Percentiles rank a stretch among this genome's conserved stretches.
Conservation (phyloP, 1,284 basidiomycete species). For the Cutaneotrichosporon arboriforme region DNA sequence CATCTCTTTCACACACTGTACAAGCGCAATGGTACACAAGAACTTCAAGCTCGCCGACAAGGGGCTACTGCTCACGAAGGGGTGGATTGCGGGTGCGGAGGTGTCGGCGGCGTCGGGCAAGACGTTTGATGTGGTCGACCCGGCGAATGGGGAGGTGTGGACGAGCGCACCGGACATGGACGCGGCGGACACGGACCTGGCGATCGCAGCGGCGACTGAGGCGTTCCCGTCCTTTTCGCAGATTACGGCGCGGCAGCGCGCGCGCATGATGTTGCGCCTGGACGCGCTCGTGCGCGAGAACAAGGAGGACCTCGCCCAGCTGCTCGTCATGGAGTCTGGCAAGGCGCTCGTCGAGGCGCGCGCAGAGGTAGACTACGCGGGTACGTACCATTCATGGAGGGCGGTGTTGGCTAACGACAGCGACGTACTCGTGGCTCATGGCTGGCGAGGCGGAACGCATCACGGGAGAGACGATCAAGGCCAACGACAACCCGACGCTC, state of each 20-base stretch:
- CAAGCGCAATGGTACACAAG: slow-evolving; percentile 14
- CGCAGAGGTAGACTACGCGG: slow-evolving; percentile 62
- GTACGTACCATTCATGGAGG: slow-evolving; percentile 3
- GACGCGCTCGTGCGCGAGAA: slow-evolving; percentile 19
- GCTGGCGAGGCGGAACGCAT: slow-evolving; percentile 68
- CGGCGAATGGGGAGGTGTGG: slow-evolving; percentile 18
- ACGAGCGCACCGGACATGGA: slow-evolving; percentile 10
- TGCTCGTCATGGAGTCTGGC: slow-evolving; percentile 62
- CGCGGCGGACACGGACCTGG: slow-evolving; percentile 18
- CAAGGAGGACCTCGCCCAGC: slow-evolving; percentile 24
- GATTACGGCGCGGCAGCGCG: slow-evolving; percentile 15
- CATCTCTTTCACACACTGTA: no score
- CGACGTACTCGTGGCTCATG: slow-evolving; percentile 23
- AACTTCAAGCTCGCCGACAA: slow-evolving; percentile 18
- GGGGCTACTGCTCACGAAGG: slow-evolving; percentile 13
- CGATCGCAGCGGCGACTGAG: slow-evolving; percentile 14
- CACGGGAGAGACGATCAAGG: slow-evolving; percentile 56
- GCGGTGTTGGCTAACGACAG: slow-evolving; percentile 6
- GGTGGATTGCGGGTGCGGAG: slow-evolving; percentile 17
- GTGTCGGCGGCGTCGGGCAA: slow-evolving; percentile 2
- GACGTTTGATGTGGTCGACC: slow-evolving; percentile 18
- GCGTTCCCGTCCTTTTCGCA: slow-evolving; percentile 16
- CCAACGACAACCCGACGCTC: slow-evolving; percentile 15
- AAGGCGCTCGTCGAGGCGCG: slow-evolving; percentile 74
- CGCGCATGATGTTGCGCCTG: slow-evolving; percentile 18